Evolutionary conservation across 305 asterid species (phyloP).

Genomic region (Solanum hybrid): DNA sequence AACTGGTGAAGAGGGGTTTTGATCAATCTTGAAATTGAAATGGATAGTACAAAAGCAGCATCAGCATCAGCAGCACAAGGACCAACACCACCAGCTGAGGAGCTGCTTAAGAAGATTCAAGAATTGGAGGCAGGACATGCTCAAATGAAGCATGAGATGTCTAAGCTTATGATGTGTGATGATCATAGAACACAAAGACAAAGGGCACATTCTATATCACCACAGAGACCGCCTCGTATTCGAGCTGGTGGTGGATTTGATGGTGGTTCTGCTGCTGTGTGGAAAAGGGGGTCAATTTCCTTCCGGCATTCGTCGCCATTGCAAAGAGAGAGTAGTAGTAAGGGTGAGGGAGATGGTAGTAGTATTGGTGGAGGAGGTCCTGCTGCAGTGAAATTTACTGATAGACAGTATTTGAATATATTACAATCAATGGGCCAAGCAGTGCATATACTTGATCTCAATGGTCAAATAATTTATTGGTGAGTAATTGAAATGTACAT

Average conservation of each 20-base stretch:
- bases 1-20: not conserved
- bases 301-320: conserved; percentile 71
- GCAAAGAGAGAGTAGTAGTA: conserved; percentile 59
- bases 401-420: conserved; percentile 67
- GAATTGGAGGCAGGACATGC: conserved; percentile 86
- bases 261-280: conserved; percentile 28
- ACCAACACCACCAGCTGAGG: conserved; percentile 60
- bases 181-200: conserved; percentile 28
- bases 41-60: conserved; percentile 21
- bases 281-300: conserved; percentile 49
- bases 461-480: conserved; percentile 71
- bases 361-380: conserved; percentile 24
- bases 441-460: conserved; percentile 57
- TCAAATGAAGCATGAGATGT: conserved; percentile 79
- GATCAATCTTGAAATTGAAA: conserved; percentile 4
- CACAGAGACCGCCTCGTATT: conserved; percentile 43
- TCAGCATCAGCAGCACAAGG: conserved; percentile 10
- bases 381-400: conserved; percentile 50
- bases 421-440: conserved; percentile 92
- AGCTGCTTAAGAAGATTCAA: conserved; percentile 76
- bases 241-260: conserved; percentile 26
- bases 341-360: not conserved
- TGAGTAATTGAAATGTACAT: conserved; percentile 24
- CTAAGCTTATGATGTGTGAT: conserved; percentile 39
- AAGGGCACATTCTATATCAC: conserved; percentile 83